Evolutionary conservation across 306 rosid species (phyloP).

Genomic region (Glycine soja): DNA sequence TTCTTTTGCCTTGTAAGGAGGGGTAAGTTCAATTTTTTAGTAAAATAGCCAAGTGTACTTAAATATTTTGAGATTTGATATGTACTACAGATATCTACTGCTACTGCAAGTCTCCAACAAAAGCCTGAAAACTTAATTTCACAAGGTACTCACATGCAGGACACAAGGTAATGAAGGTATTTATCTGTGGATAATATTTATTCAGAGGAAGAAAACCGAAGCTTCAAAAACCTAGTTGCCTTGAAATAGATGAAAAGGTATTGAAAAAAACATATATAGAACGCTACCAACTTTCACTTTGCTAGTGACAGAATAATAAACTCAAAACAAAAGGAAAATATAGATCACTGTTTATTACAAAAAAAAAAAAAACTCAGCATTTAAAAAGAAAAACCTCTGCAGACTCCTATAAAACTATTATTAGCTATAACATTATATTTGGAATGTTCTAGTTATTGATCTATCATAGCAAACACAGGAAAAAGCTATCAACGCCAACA

Average conservation of each 20-base stretch:
- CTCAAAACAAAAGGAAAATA: neutral
- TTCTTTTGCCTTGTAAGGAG: neutral
- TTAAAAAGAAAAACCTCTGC: neutral
- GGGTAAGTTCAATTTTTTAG: neutral
- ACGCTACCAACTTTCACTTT: neutral
- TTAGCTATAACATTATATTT: neutral
- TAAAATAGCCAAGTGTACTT: too few relatives aligned
- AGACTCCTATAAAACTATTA: neutral
- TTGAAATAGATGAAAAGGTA: neutral
- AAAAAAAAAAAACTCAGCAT: neutral
- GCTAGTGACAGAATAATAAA: neutral
- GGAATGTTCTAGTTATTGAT: neutral
- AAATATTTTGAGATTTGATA: too few relatives aligned
- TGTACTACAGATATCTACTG: neutral
- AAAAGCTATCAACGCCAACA: neutral
- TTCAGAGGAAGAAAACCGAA: slow-evolving; percentile 1
- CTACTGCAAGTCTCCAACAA: neutral
- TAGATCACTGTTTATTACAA: neutral
- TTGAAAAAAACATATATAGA: neutral
- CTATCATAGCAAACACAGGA: neutral
- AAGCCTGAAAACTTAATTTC: slow-evolving; percentile 1
- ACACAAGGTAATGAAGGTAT: neutral
- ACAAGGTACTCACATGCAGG: neutral
- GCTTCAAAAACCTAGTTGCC: neutral
- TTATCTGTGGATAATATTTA: neutral